Base-by-base conservation (phyloP, 768 basidiomycete genomes). In the Gloeophyllum trabeum region DNA sequence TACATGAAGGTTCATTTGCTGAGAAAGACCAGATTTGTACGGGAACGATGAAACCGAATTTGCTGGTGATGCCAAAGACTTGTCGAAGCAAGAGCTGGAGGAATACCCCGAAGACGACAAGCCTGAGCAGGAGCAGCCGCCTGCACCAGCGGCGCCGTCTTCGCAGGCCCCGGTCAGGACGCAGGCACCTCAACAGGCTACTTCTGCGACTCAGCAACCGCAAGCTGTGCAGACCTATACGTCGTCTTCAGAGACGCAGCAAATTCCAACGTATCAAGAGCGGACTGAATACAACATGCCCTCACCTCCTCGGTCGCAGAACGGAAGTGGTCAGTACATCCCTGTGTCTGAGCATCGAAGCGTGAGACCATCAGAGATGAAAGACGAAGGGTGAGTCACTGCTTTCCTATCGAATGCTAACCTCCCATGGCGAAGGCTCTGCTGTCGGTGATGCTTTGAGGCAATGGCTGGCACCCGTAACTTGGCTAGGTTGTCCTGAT, bases 381-480 rank as follows among this genome's bases (percentile, higher is more conserved):
- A 91, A 61, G 93, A 96, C 52, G 92, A 94, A 85, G 92, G 92
- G 93, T 97, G 76, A 89, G 91, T 25, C 30, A 18, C 45, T 39
- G 47, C 42, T 30, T 41, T 39, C 12, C 22, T 39, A 38, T 30
- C 41, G 35, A 25, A 16, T 10, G 16, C 28, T 32, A 32, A 32
- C 28, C 28, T 30, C 16, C 28, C 28, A 7, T n/a, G n/a, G n/a
- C n/a, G n/a, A n/a, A n/a, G n/a, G n/a, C n/a, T n/a, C n/a, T n/a
- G n/a, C n/a, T n/a, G n/a, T n/a, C n/a, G n/a, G n/a, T n/a, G n/a
- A n/a, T n/a, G n/a, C n/a, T n/a, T n/a, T n/a, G n/a, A n/a, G n/a
- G n/a, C n/a, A n/a, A n/a, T n/a, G n/a, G n/a, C n/a, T n/a, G n/a
- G n/a, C n/a, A n/a, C n/a, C n/a, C n/a, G n/a, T n/a, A n/a, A n/a